These are phyloP conservation scores for Tuber calosporum DNA, from an alignment of 495 filamentous ascomycete species.

Conservation along the genomic window DNA sequence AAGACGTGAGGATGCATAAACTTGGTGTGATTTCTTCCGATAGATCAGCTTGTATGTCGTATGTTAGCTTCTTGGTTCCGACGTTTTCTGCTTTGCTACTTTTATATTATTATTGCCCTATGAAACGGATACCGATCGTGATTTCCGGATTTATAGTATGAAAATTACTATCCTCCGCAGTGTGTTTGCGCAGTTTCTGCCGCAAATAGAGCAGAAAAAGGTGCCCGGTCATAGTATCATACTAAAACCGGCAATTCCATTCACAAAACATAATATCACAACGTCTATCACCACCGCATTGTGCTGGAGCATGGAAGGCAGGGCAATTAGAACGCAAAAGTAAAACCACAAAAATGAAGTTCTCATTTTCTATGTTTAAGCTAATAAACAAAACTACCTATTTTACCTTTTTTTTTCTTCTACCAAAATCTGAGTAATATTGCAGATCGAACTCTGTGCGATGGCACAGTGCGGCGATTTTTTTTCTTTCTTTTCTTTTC, in stretches of 20 bases:
- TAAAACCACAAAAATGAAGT: too few relatives aligned
- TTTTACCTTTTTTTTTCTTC: too few relatives aligned
- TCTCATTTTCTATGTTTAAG: too few relatives aligned
- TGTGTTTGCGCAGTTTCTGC: not conserved
- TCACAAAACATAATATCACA: conserved; percentile 1
- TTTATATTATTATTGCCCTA: not conserved
- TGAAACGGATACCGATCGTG: not conserved
- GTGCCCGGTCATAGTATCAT: not conserved
- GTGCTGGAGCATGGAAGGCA: too few relatives aligned
- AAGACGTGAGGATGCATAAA: not conserved
- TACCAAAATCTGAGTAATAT: too few relatives aligned
- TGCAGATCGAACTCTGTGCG: too few relatives aligned
- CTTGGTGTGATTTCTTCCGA: not conserved
- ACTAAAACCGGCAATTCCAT: not conserved
- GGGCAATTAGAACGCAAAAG: too few relatives aligned
- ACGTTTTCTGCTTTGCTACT: not conserved
- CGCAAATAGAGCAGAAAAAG: not conserved
- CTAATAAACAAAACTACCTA: too few relatives aligned
- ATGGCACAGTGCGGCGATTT: too few relatives aligned
- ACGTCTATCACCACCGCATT: too few relatives aligned
- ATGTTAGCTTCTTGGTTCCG: not conserved
- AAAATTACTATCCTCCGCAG: not conserved
- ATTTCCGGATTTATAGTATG: not conserved
- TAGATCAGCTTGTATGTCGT: not conserved
- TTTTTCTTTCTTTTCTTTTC: too few relatives aligned